These are phyloP conservation scores for Nematocida major DNA, from an alignment of 371 early-diverging fungal genomes.

Conservation along the genomic window DNA sequence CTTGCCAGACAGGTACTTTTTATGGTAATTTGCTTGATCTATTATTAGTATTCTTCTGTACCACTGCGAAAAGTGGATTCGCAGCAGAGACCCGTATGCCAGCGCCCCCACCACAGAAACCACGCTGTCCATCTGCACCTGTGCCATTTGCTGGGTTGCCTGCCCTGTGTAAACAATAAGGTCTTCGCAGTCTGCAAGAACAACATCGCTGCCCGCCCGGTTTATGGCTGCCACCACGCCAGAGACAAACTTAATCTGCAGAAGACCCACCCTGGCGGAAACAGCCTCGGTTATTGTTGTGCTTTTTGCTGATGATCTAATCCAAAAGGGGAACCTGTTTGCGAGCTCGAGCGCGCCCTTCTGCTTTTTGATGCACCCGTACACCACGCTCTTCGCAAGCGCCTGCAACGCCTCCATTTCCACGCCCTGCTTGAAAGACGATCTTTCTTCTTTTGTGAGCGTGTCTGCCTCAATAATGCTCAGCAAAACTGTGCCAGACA, in stretches of 20 bases:
- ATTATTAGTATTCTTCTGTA: neutral
- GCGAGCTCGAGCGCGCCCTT: neutral
- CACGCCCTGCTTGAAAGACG: neutral
- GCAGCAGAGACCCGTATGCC: slow-evolving; percentile 29
- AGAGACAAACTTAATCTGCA: slow-evolving; percentile 38
- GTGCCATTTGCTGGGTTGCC: neutral
- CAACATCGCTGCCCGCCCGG: neutral
- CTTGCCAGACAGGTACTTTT: neutral
- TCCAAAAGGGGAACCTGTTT: neutral
- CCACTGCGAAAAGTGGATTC: neutral
- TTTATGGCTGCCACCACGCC: slow-evolving; percentile 28
- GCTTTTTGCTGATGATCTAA: neutral
- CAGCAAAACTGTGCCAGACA: slow-evolving; percentile 19
- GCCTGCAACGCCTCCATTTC: slow-evolving; percentile 16
- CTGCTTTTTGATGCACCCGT: slow-evolving; percentile 3
- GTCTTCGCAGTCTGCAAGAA: slow-evolving; percentile 15
- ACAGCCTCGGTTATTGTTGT: neutral
- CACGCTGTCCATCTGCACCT: neutral
- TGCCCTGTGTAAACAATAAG: slow-evolving; percentile 11
- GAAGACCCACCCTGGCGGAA: neutral
- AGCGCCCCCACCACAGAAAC: neutral
- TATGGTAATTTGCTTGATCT: slow-evolving; percentile 7
- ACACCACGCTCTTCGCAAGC: slow-evolving; percentile 14
- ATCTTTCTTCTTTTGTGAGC: slow-evolving; percentile 27
- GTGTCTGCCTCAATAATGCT: slow-evolving; percentile 36